These are phyloP conservation scores for Scleromitrula shiraiana DNA, from an alignment of 2,329 filamentous ascomycete species.

Conservation along the genomic window DNA sequence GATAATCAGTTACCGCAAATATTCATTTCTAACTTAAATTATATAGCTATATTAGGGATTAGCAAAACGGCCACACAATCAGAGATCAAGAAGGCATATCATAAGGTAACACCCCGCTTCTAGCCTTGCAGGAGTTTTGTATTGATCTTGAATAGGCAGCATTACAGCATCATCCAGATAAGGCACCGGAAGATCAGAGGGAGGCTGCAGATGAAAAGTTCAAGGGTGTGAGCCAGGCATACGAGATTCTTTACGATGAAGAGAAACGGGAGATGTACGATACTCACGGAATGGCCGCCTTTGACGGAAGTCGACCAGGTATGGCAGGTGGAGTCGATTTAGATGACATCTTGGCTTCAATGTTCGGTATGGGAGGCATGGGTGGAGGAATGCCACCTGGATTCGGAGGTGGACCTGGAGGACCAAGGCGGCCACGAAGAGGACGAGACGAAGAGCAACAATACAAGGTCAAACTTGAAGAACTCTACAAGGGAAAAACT, in stretches of 20 bases:
- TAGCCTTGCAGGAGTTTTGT: slow-evolving; percentile 9
- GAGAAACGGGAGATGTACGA: slow-evolving; percentile 91
- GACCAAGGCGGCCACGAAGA: slow-evolving; percentile 55
- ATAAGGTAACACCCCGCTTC: slow-evolving; percentile 55
- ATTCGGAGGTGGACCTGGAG: slow-evolving; percentile 29
- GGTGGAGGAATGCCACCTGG: slow-evolving; percentile 33
- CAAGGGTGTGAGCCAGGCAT: slow-evolving; percentile 87
- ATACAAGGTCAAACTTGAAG: slow-evolving; percentile 86
- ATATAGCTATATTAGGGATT: slow-evolving; percentile 69
- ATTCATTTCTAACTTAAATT: slow-evolving; percentile 22
- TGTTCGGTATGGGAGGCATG: slow-evolving; percentile 60
- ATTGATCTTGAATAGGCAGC: slow-evolving; percentile 54
- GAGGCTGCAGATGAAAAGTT: slow-evolving; percentile 83
- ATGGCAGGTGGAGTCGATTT: slow-evolving; percentile 65
- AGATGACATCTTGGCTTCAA: slow-evolving; percentile 86
- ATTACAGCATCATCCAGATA: slow-evolving; percentile 86
- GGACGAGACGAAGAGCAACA: slow-evolving; percentile 81
- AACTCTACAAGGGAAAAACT: slow-evolving; percentile 97
- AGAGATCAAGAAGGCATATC: slow-evolving; percentile 92
- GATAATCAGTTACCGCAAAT: background rate
- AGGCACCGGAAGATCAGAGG: slow-evolving; percentile 79
- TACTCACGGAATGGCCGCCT: slow-evolving; percentile 89
- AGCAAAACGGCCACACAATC: slow-evolving; percentile 62
- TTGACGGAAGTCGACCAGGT: slow-evolving; percentile 64
- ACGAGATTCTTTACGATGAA: slow-evolving; percentile 96